A percentile compares a stretch with the other conserved stretches of the same genome.
Conservation (phyloP, 1,284 basidiomycete species). For the Puccinia novopanici region DNA sequence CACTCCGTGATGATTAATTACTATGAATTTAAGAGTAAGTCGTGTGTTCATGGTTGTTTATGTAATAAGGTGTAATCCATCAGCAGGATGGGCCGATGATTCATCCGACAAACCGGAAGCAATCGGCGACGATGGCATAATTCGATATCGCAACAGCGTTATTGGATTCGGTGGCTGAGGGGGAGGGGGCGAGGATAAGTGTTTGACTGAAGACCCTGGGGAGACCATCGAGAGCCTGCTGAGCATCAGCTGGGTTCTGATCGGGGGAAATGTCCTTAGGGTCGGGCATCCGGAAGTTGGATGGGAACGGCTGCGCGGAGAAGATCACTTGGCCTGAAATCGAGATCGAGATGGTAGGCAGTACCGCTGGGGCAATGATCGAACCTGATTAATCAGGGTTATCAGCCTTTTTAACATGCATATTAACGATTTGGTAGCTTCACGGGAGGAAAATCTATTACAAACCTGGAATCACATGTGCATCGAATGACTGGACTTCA, state of each 20-base stretch:
- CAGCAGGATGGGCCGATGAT: background rate
- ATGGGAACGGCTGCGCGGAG: slow-evolving; percentile 28
- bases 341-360: slow-evolving; percentile 19
- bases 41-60: too few relatives aligned
- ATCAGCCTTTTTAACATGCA: too few relatives aligned
- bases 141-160: background rate
- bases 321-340: slow-evolving; percentile 38
- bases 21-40: too few relatives aligned
- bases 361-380: slow-evolving; percentile 11
- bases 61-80: background rate
- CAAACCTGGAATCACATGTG: slow-evolving; percentile 33
- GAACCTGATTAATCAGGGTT: slow-evolving; percentile 5
- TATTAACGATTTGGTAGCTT: too few relatives aligned
- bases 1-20: too few relatives aligned
- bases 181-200: slow-evolving; percentile 24
- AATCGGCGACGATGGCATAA: slow-evolving; percentile 39
- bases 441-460: background rate
- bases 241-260: slow-evolving; percentile 20
- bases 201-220: slow-evolving; percentile 47
- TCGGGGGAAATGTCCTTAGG: slow-evolving; percentile 13
- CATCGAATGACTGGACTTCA: slow-evolving; percentile 47
- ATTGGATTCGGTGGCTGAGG: background rate
- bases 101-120: slow-evolving; percentile 48
- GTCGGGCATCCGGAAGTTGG: slow-evolving; percentile 33
- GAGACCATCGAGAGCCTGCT: slow-evolving; percentile 25